These are phyloP conservation scores for Didymella keratinophila DNA, from an alignment of 2,329 filamentous ascomycete genomes.

Conservation along the genomic window DNA sequence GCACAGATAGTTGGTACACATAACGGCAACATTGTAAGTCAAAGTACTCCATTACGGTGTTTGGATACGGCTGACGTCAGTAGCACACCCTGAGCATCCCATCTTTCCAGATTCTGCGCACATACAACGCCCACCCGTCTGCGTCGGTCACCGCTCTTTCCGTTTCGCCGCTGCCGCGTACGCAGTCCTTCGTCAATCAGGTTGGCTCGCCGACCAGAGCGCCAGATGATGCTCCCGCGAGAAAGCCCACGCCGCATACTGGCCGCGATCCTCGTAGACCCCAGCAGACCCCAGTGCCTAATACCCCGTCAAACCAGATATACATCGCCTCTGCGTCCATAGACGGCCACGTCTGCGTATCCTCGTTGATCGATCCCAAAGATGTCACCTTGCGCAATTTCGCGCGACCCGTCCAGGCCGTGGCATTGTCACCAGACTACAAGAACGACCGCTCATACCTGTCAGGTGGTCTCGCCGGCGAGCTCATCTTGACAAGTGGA, in stretches of 20 bases:
- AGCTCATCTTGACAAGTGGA: slow-evolving; percentile 84
- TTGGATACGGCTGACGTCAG: slow-evolving; percentile 18
- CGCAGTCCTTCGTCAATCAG: slow-evolving; percentile 53
- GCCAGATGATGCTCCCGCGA: slow-evolving; percentile 53
- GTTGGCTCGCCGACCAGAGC: slow-evolving; percentile 17
- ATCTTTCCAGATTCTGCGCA: slow-evolving; percentile 78
- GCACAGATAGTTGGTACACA: slow-evolving; percentile 87
- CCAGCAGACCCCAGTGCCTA: slow-evolving; percentile 68
- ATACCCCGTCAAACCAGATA: slow-evolving; percentile 86
- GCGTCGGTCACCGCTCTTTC: slow-evolving; percentile 91
- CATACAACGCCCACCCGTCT: slow-evolving; percentile 85
- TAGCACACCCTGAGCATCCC: slow-evolving; percentile 88
- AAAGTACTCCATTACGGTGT: neutral
- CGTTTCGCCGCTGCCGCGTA: slow-evolving; percentile 80
- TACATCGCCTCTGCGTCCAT: slow-evolving; percentile 93
- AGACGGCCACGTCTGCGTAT: slow-evolving; percentile 93
- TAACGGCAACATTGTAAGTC: slow-evolving; percentile 92
- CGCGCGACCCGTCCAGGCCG: slow-evolving; percentile 87
- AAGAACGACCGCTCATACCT: slow-evolving; percentile 88
- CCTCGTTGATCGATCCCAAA: slow-evolving; percentile 84
- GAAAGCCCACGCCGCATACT: slow-evolving; percentile 37
- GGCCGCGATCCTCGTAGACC: slow-evolving; percentile 58
- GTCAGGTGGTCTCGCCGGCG: slow-evolving; percentile 88
- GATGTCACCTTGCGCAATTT: slow-evolving; percentile 95
- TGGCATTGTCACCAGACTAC: slow-evolving; percentile 94